Base-by-base conservation (phyloP, 164 flowering plant genomes). In the Magnolia kwangsiensis region DNA sequence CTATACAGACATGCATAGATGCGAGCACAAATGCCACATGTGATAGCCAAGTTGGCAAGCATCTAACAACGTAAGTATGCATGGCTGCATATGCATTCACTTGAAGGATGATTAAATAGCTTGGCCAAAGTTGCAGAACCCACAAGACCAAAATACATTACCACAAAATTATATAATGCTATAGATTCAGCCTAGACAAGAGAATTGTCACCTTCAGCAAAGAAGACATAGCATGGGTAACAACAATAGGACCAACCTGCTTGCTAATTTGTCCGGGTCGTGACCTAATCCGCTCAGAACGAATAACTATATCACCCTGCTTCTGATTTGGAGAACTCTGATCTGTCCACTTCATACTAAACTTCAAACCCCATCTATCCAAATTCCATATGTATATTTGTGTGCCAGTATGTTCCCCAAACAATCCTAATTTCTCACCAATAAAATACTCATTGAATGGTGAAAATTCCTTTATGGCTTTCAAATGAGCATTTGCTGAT, bases 361-460 rank as follows among this genome's bases (percentile, higher is more conserved):
- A 89, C 64, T 76, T 75, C 37, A 87, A 83, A 0, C 91, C 92
- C 90, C 90, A 88, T 73, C 82, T 75, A 73, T 88, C 91, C 77
- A 89, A 76, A 79, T 89, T 87, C 91, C 92, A 89, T 63, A 88
- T 85, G 78, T 85, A 87, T 73, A 89, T 86, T 74, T 89, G 92
- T 75, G 92, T 88, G 63, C 91, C 92, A 27, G 87, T 87, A 5
- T 79, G 75, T 67, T 65, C 79, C 49, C 63, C 37, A 68, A 89
- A 87, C 63, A 85, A 63, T 8, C 80, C 86, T 45, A 80, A 78
- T 55, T 87, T 88, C 76, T 80, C 85, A 71, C 91, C 92, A 75
- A 89, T 86, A 19, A 85, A 82, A 74, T 86, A 88, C 83, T 89
- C 83, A 77, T 89, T 78, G 76, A 88, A 89, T 24, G 89, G 88